Percentiles rank a stretch among this genome's conserved stretches.
Conservation (phyloP, 2,329 filamentous ascomycete genomes). For the Fusarium coicis region DNA sequence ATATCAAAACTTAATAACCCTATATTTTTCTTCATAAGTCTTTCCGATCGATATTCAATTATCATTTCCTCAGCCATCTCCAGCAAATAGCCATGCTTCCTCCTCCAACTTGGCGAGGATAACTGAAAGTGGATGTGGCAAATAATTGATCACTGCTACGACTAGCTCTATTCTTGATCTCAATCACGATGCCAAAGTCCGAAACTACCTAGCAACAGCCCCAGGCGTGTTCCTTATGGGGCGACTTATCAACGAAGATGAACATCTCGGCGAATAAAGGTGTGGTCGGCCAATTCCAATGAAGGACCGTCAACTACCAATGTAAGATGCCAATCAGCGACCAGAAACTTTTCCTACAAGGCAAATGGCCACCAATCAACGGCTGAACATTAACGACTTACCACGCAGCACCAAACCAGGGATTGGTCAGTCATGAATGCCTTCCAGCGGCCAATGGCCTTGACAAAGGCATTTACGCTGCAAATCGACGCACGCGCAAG, state of each 20-base stretch:
- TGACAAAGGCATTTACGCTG: background rate
- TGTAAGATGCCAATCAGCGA: slow-evolving; percentile 12
- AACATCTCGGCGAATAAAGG: slow-evolving; percentile 1
- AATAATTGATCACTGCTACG: slow-evolving; percentile 18
- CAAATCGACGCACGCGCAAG: slow-evolving; percentile 30
- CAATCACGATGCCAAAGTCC: slow-evolving; percentile 5
- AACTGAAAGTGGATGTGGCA: slow-evolving; percentile 8
- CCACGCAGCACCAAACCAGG: background rate
- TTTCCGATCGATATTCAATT: background rate
- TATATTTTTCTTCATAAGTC: background rate
- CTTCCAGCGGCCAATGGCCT: background rate
- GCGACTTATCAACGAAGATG: background rate
- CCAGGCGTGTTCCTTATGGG: slow-evolving; percentile 3
- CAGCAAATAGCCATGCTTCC: background rate
- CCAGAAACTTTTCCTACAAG: background rate
- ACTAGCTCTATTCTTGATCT: slow-evolving; percentile 25
- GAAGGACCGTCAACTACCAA: slow-evolving; percentile 6
- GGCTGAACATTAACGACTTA: slow-evolving; percentile 3
- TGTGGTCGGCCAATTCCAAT: slow-evolving; percentile 4
- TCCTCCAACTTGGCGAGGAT: background rate
- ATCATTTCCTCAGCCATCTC: background rate
- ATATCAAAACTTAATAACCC: background rate
- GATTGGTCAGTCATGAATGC: background rate
- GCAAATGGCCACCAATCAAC: slow-evolving; percentile 21
- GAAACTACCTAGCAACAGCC: slow-evolving; percentile 1